Evolutionary conservation across 2,329 filamentous ascomycete genomes (phyloP).

Genomic region (Endoconidiophora laricicola): DNA sequence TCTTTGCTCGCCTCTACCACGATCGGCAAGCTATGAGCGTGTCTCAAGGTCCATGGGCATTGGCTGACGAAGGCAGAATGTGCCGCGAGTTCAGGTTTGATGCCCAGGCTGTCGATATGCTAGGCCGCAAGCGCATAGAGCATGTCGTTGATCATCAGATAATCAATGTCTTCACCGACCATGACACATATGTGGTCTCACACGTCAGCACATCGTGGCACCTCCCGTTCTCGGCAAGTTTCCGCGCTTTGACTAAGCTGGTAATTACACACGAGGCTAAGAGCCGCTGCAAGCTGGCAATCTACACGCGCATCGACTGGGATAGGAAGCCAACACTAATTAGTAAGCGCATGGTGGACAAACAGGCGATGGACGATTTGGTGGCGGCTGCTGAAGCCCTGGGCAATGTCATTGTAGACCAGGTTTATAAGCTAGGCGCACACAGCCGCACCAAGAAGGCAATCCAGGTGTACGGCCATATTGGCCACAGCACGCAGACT

Average conservation of each 20-base stretch:
- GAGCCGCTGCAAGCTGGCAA: conserved; percentile 76
- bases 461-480: conserved; percentile 60
- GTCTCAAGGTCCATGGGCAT: conserved; percentile 70
- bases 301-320: conserved; percentile 85
- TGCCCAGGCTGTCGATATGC: conserved; percentile 48
- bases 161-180: conserved; percentile 68
- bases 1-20: conserved; percentile 82
- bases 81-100: conserved; percentile 68
- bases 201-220: conserved; percentile 59
- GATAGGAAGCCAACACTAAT: conserved; percentile 42
- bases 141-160: conserved; percentile 68
- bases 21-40: conserved; percentile 66
- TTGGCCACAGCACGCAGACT: conserved; percentile 51
- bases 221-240: conserved; percentile 61
- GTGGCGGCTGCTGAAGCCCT: conserved; percentile 57
- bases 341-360: conserved; percentile 44
- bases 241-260: conserved; percentile 74
- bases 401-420: conserved; percentile 58
- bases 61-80: conserved; percentile 42
- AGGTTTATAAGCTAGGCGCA: conserved; percentile 56
- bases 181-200: conserved; percentile 49
- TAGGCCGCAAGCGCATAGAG: conserved; percentile 43
- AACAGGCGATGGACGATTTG: conserved; percentile 60
- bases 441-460: conserved; percentile 62
- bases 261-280: conserved; percentile 90